Percentiles rank a stretch among this genome's conserved stretches.
These are phyloP conservation scores for Cornus kousa DNA, from an alignment of 148 eudicot species.

Conservation along the genomic window DNA sequence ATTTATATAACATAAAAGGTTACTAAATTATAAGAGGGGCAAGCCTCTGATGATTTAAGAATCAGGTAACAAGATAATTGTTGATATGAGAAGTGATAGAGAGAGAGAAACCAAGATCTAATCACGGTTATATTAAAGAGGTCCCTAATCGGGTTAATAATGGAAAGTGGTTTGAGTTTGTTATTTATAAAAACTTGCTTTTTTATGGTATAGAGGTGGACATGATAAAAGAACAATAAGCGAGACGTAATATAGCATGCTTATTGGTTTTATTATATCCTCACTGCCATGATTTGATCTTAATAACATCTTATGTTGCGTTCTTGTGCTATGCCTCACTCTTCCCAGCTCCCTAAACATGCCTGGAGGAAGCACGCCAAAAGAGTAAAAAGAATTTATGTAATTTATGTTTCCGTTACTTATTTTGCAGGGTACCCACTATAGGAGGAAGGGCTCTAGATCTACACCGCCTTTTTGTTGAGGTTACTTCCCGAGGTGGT, in stretches of 20 bases:
- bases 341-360: neutral
- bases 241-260: neutral
- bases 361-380: neutral
- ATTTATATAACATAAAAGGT: neutral
- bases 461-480: slow-evolving; percentile 66
- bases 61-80: neutral
- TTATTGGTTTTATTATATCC: neutral
- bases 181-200: neutral
- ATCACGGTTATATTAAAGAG: neutral
- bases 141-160: neutral
- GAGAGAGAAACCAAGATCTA: neutral
- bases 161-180: neutral
- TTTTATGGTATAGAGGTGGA: neutral
- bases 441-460: slow-evolving; percentile 59
- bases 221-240: neutral
- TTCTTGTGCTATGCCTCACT: slow-evolving; percentile 1
- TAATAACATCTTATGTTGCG: neutral
- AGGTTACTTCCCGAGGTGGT: slow-evolving; percentile 90
- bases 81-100: neutral
- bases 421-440: slow-evolving; percentile 51
- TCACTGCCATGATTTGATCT: neutral
- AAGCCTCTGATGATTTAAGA: neutral
- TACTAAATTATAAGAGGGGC: neutral
- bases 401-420: neutral
- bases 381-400: neutral